Base-by-base conservation (phyloP, 2,329 filamentous ascomycete species). In the Seiridium cupressi region DNA sequence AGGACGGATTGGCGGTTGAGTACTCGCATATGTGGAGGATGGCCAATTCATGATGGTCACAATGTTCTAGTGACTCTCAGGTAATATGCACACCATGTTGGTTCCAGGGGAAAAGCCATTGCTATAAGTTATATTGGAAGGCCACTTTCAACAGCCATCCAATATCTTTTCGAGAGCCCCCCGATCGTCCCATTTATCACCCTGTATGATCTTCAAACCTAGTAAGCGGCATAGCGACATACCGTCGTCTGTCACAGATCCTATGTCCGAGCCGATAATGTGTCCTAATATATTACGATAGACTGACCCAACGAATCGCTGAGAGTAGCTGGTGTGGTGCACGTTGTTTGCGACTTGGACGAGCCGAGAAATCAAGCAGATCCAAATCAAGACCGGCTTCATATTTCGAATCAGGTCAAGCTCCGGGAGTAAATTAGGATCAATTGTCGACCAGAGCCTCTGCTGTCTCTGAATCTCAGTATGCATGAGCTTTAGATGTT, bases 21-120 rank as follows among this genome's bases (percentile, higher is more conserved):
- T 57, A 38, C 5, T 47, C 40, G 4, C 54, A 57, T 26, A 57
- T 57, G 54, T 48, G 54, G 54, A 46, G 54, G 40, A 35, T 34
- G 10, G 26, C 42, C 5, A 57, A 9, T 7, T 13, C 32, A 8
- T 53, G 49, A 53, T n/a, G 49, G 26, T 13, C 26, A 1, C 5
- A 31, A 10, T 5, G 6, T 35, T 2, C 11, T 35, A 32, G 6
- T 4, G 6, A 49, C 35, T 10, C 9, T 32, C 9, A 18, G 42
- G 18, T 11, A 44, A 2, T n/a, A 13, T 7, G 10, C 11, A 44
- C 18, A 26, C 18, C 18, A 26, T 26, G 18, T 26, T 26, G 18
- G 18, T 26, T 26, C 18, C 18, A 26, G 18, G 18, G 18, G 18
- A 26, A 26, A 26, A 26, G 18, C 18, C 18, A 26, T 26, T 26